Conservation (phyloP, 2,329 filamentous ascomycete genomes). For the Arachnomyces sp. region DNA sequence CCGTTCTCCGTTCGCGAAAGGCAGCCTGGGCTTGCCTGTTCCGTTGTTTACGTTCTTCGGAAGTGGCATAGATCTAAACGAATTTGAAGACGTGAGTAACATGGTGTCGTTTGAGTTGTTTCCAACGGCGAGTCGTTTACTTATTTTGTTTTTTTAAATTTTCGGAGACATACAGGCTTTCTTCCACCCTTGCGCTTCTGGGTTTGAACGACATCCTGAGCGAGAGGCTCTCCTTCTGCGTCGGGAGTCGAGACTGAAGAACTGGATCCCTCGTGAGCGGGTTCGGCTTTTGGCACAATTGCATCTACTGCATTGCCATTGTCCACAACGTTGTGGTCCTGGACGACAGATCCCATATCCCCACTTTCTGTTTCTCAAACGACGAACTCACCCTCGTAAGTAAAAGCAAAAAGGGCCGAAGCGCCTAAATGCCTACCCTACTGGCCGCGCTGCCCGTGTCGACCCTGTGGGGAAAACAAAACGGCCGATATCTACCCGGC, state of each 20-base stretch:
- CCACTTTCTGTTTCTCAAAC: too few species aligned
- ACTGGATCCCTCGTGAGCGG: slow-evolving; percentile 33
- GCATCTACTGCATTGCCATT: slow-evolving; percentile 33
- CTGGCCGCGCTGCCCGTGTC: too few species aligned
- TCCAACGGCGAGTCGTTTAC: slow-evolving; percentile 16
- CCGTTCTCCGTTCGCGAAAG: slow-evolving; percentile 89
- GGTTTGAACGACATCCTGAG: slow-evolving; percentile 37
- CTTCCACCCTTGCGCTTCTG: slow-evolving; percentile 96
- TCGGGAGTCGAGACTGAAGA: slow-evolving; percentile 41
- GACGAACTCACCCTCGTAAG: too few species aligned
- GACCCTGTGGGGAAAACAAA: too few species aligned
- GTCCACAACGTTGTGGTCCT: slow-evolving; percentile 29
- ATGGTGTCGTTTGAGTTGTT: neutral
- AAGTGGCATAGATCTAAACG: slow-evolving; percentile 88
- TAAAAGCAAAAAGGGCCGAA: too few species aligned
- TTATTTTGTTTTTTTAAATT: too few species aligned
- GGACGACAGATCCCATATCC: slow-evolving; percentile 38
- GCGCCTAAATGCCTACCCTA: too few species aligned
- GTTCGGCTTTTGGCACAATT: slow-evolving; percentile 36
- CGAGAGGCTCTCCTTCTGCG: slow-evolving; percentile 31
- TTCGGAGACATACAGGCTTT: slow-evolving; percentile 68
- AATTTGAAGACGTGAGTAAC: slow-evolving; percentile 5
- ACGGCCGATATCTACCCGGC: too few species aligned
- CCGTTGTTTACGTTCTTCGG: slow-evolving; percentile 94
- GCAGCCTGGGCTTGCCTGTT: slow-evolving; percentile 96